Conservation (phyloP, 345 rosid genomes). For the Citrus unshiu region DNA sequence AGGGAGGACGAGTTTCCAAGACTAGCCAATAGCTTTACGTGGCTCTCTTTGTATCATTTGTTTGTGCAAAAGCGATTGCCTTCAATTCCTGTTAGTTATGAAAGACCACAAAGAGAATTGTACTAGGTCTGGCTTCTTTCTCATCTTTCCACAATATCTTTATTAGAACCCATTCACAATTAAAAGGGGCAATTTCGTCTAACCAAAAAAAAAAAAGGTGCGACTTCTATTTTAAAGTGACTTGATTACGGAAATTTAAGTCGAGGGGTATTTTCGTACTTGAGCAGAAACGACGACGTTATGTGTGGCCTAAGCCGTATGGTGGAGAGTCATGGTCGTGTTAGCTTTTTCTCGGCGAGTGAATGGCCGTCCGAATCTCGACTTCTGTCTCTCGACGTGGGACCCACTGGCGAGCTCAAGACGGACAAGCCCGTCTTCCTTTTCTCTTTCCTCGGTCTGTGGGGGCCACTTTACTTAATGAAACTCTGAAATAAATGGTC, state of each 20-base stretch:
- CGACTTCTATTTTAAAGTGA: neutral
- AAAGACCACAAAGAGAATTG: no score
- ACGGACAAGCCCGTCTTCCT: neutral
- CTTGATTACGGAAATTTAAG: neutral
- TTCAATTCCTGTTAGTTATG: neutral
- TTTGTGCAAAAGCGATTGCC: neutral
- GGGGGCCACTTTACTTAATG: neutral
- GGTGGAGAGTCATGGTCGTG: neutral
- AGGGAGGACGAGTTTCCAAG: no score
- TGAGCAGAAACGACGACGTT: neutral
- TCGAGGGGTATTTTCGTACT: neutral
- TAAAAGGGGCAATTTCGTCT: neutral
- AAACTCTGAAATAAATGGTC: conserved; percentile 5
- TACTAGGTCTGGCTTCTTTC: neutral
- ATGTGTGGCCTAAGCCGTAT: neutral
- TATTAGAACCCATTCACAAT: neutral
- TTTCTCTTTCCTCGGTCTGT: neutral
- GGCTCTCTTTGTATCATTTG: neutral
- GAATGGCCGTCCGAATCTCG: conserved; percentile 8
- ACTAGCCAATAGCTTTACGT: no score
- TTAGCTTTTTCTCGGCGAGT: conserved; percentile 2
- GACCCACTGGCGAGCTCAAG: conserved; percentile 18
- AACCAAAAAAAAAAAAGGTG: neutral
- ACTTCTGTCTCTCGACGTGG: neutral
- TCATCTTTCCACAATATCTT: no score